Conservation (phyloP, 371 early-diverging fungal genomes). For the Mortierella sp. region DNA sequence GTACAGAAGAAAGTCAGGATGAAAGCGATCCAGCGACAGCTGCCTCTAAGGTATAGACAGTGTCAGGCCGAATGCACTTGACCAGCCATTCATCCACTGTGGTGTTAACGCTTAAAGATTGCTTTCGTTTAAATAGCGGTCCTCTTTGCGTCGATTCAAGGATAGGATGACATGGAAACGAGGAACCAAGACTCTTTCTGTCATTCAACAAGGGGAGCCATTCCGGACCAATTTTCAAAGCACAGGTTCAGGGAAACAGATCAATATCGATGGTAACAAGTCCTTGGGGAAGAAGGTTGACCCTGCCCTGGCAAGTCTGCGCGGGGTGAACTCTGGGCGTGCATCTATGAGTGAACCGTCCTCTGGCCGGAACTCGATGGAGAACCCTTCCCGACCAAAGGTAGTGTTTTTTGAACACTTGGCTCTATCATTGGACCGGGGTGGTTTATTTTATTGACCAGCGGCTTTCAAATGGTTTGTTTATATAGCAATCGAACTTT, state of each 20-base stretch:
- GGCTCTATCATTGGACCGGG: too few species aligned
- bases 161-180: slow-evolving; percentile 49
- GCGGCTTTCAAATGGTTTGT: not conserved
- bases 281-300: slow-evolving; percentile 39
- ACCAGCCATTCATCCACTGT: too few species aligned
- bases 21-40: slow-evolving; percentile 33
- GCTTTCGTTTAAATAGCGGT: slow-evolving; percentile 23
- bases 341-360: slow-evolving; percentile 36
- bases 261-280: slow-evolving; percentile 14
- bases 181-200: slow-evolving; percentile 27
- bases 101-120: not conserved
- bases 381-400: slow-evolving; percentile 31
- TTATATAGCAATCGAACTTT: slow-evolving; percentile 3
- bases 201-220: slow-evolving; percentile 28
- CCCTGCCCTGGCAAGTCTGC: slow-evolving; percentile 26
- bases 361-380: slow-evolving; percentile 41
- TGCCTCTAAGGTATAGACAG: slow-evolving; percentile 20
- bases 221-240: not conserved
- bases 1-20: slow-evolving; percentile 50
- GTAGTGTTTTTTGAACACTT: slow-evolving; percentile 11
- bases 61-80: too few species aligned
- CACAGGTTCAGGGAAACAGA: slow-evolving; percentile 6
- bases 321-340: slow-evolving; percentile 17
- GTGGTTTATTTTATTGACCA: not conserved
- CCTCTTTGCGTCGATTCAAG: slow-evolving; percentile 42